These are phyloP conservation scores for Alternaria arborescens DNA, from an alignment of 2,329 filamentous ascomycete genomes.

Conservation along the genomic window DNA sequence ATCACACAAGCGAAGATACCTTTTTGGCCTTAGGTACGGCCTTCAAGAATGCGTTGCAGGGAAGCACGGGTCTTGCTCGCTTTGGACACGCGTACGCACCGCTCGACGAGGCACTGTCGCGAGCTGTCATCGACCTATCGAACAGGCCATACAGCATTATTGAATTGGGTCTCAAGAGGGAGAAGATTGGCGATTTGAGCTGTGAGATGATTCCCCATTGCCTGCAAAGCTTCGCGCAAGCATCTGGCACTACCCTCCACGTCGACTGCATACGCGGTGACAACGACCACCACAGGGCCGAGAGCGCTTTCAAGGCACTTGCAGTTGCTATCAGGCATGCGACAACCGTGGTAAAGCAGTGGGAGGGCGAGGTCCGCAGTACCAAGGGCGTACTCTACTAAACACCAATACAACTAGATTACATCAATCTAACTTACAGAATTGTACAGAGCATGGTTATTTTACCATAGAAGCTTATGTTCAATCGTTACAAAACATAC, in stretches of 20 bases:
- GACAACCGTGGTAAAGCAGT: slow-evolving; percentile 75
- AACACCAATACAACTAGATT: neutral
- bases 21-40: slow-evolving; percentile 89
- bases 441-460: neutral
- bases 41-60: slow-evolving; percentile 81
- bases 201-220: slow-evolving; percentile 96
- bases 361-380: slow-evolving; percentile 92
- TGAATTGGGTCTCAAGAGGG: slow-evolving; percentile 83
- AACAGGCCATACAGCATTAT: slow-evolving; percentile 88
- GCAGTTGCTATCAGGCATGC: slow-evolving; percentile 85
- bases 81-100: slow-evolving; percentile 94
- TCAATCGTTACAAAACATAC: neutral
- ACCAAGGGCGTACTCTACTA: slow-evolving; percentile 87
- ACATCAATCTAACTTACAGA: neutral
- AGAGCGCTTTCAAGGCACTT: slow-evolving; percentile 96
- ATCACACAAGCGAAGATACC: slow-evolving; percentile 96
- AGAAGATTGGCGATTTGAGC: slow-evolving; percentile 92
- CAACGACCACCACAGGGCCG: slow-evolving; percentile 95
- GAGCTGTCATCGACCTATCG: slow-evolving; percentile 92
- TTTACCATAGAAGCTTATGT: neutral
- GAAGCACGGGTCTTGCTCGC: slow-evolving; percentile 80
- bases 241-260: slow-evolving; percentile 89
- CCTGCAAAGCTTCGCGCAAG: slow-evolving; percentile 91
- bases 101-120: slow-evolving; percentile 92
- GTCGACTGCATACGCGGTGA: slow-evolving; percentile 89